phyloP scores from a whole-genome alignment of 2,329 filamentous ascomycete genomes.

The Pseudogymnoascus sp. region DNA sequence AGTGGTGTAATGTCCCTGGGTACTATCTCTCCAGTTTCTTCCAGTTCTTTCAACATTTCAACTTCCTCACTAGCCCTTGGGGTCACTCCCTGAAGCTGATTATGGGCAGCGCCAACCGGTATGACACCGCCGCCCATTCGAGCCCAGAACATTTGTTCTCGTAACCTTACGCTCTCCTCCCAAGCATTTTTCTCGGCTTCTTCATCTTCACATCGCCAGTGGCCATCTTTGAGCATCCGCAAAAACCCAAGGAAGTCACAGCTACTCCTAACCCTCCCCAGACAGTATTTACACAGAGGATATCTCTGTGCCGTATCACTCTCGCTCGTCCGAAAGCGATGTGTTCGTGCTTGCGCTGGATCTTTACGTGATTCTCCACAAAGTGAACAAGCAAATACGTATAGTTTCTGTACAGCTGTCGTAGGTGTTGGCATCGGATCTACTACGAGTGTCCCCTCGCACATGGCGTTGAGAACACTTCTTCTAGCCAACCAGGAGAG shows the following conservation, averaged over 20 bases:
- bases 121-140: conserved; percentile 86
- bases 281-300: conserved; percentile 82
- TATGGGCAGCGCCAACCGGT: conserved; percentile 37
- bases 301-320: conserved; percentile 81
- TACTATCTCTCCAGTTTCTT: conserved; percentile 25
- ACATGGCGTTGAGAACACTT: conserved; percentile 74
- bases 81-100: conserved; percentile 19
- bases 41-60: conserved; percentile 25
- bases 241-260: conserved; percentile 92
- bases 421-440: conserved; percentile 68
- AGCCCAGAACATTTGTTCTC: conserved; percentile 97
- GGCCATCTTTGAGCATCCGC: conserved; percentile 83
- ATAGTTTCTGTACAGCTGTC: conserved; percentile 40
- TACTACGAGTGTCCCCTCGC: conserved; percentile 78
- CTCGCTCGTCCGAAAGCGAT: conserved; percentile 85
- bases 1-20: conserved; percentile 27
- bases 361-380: conserved; percentile 79
- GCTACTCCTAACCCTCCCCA: conserved; percentile 73
- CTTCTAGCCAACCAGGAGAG: conserved; percentile 90
- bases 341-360: conserved; percentile 64
- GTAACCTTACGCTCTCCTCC: conserved; percentile 85
- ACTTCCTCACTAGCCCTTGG: conserved; percentile 25
- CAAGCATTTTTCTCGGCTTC: conserved; percentile 83
- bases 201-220: conserved; percentile 76
- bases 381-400: conserved; percentile 56